phyloP scores from a whole-genome alignment of 192 early-diverging fungal species.

The Coemansia sp. region DNA sequence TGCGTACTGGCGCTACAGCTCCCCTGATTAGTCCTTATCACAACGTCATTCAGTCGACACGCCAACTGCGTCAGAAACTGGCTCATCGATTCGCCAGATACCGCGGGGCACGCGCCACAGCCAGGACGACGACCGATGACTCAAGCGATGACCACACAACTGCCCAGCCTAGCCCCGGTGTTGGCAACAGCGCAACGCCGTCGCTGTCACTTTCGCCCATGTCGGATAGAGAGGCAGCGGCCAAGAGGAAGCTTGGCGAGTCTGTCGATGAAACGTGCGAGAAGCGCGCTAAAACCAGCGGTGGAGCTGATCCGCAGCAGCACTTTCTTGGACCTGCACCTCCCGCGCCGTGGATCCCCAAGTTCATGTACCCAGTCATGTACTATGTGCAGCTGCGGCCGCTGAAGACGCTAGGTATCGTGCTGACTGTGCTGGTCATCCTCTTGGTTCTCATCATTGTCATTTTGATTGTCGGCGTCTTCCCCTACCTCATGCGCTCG shows the following conservation, averaged over 20 bases:
- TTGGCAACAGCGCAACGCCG: not conserved
- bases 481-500: conserved; percentile 45
- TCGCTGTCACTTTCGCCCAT: not conserved
- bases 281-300: conserved; percentile 7
- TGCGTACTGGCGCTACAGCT: not conserved
- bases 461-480: conserved; percentile 37
- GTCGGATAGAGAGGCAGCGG: not conserved
- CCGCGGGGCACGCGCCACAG: not conserved
- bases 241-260: conserved; percentile 2
- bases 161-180: not conserved
- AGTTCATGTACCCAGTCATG: conserved; percentile 23
- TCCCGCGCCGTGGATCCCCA: conserved; percentile 13
- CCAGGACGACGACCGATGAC: not conserved
- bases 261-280: conserved; percentile 1
- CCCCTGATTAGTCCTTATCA: not conserved
- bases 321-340: conserved; percentile 10
- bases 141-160: not conserved
- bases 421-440: conserved; percentile 28
- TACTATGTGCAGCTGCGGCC: conserved; percentile 45
- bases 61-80: conserved; percentile 17
- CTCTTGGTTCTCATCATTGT: conserved; percentile 42
- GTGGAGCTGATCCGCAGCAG: not conserved
- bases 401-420: conserved; percentile 31
- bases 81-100: conserved; percentile 14
- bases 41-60: not conserved